Evolutionary conservation across 2,329 filamentous ascomycete species (phyloP), one percentile per base, ranked within the genome.

Genomic region (Colletotrichum phormii): DNA sequence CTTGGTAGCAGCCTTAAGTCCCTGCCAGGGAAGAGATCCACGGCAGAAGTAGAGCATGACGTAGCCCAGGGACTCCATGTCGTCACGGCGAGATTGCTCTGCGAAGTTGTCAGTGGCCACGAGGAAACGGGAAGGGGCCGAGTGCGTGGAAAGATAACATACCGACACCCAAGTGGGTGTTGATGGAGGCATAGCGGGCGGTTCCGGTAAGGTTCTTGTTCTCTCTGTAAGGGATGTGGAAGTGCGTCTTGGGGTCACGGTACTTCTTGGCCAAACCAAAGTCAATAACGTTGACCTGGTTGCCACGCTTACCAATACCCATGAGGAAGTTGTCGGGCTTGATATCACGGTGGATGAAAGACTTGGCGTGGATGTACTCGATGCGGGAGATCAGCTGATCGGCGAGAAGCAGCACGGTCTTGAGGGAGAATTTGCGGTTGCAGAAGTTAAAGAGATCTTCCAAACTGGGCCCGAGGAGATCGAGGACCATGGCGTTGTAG

Each of bases 41-140:
- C 97, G 96, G 89, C 96, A 98, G 89, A 99, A 99, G 90, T 99
- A 99, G 75, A 99, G 93, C 95, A 99, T 98, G 81, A 99, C 97
- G 79, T 99, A 98, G 79, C 97, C 97, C 63, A 99, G 90, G 73
- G 96, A 98, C 85, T 99, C 97, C 96, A 99, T 98, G 80, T 99
- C 97, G 80, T 99, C 97, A 88, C 97, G 96, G 77, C 97, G 96
- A 80, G 96, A 98, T 90, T 99, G 97, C 86, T 99, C 96, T 92
- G 78, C 26, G 60, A 9, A 53, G 49, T n/a, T 61, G 73, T 86
- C 74, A 85, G 77, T 57, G 69, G 51, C 24, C 67, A 22, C 22
- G 37, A 13, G 24, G n/a, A 64, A 18, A 26, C 3, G 13, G 5
- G 9, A 13, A 6, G 51, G 29, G 42, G 33, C 18, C 4, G 22